Evolutionary conservation across 2,329 filamentous ascomycete genomes (phyloP).

Genomic region (Fusarium devonianum): DNA sequence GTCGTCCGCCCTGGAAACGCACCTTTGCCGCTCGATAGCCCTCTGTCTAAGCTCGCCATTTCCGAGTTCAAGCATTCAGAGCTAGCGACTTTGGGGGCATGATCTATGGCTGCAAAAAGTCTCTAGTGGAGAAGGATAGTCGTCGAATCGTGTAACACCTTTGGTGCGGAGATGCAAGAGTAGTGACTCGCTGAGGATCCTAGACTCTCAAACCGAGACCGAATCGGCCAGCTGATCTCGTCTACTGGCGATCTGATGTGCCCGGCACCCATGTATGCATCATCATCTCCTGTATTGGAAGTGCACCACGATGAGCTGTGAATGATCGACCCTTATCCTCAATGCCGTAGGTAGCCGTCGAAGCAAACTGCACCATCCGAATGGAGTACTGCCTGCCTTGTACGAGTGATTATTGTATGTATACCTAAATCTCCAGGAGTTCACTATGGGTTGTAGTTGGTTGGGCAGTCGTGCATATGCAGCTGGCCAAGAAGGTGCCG

Average conservation of each 20-base stretch:
- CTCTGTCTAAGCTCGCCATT: slow-evolving; percentile 46
- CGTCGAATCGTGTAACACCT: slow-evolving; percentile 32
- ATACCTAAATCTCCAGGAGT: slow-evolving; percentile 17
- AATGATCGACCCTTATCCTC: slow-evolving; percentile 22
- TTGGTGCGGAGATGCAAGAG: slow-evolving; percentile 36
- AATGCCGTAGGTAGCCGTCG: slow-evolving; percentile 14
- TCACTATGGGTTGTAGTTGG: slow-evolving; percentile 16
- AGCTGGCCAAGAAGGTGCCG: slow-evolving; percentile 25
- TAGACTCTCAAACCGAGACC: slow-evolving; percentile 38
- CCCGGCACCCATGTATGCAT: slow-evolving; percentile 32
- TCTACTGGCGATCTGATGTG: slow-evolving; percentile 32
- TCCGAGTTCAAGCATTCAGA: slow-evolving; percentile 44
- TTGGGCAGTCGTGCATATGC: slow-evolving; percentile 42
- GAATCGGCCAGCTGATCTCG: slow-evolving; percentile 33
- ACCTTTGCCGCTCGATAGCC: slow-evolving; percentile 60
- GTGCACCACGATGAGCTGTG: slow-evolving; percentile 27
- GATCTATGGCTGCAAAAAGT: slow-evolving; percentile 33
- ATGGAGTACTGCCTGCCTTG: too few species aligned
- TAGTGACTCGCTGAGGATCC: slow-evolving; percentile 39
- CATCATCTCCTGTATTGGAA: slow-evolving; percentile 24
- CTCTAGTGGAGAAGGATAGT: slow-evolving; percentile 29
- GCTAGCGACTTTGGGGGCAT: slow-evolving; percentile 33
- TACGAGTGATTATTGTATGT: slow-evolving; percentile 15
- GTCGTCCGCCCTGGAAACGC: slow-evolving; percentile 76
- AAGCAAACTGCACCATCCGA: slow-evolving; percentile 9